These are phyloP conservation scores for Gypsophila paniculata DNA, from an alignment of 179 eudicot genomes.

Conservation along the genomic window DNA sequence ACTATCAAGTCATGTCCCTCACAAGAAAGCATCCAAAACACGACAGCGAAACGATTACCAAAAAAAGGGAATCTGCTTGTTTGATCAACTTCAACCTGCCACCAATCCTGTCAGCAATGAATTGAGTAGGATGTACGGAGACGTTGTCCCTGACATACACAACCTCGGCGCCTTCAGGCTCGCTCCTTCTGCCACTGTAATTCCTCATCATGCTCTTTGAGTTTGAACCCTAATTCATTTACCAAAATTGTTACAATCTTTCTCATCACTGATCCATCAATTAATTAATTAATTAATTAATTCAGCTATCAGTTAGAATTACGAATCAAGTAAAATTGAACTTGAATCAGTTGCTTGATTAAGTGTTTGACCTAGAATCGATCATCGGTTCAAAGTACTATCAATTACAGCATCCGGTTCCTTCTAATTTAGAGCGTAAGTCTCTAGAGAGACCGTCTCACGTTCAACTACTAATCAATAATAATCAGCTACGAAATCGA, in stretches of 20 bases:
- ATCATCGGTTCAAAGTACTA: no score
- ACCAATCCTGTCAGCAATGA: slow-evolving; percentile 77
- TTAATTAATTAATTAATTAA: no score
- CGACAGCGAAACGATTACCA: slow-evolving; percentile 40
- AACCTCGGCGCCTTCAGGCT: slow-evolving; percentile 61
- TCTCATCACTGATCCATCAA: no score
- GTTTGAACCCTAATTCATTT: slow-evolving; percentile 39
- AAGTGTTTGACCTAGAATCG: neutral
- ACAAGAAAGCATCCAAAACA: neutral
- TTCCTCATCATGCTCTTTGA: slow-evolving; percentile 48
- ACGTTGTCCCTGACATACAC: slow-evolving; percentile 81
- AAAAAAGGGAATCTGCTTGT: slow-evolving; percentile 52
- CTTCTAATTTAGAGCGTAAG: no score
- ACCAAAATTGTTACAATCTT: no score
- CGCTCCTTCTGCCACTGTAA: slow-evolving; percentile 63
- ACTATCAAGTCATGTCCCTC: neutral
- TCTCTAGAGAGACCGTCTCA: no score
- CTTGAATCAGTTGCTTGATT: neutral
- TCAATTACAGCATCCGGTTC: no score
- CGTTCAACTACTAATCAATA: no score
- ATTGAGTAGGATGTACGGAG: slow-evolving; percentile 90
- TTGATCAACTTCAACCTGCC: slow-evolving; percentile 78
- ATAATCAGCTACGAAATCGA: neutral
- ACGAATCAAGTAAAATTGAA: no score
- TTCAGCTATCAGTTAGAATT: neutral